phyloP scores from a whole-genome alignment of 345 rosid species.

The Anacardium occidentale region DNA sequence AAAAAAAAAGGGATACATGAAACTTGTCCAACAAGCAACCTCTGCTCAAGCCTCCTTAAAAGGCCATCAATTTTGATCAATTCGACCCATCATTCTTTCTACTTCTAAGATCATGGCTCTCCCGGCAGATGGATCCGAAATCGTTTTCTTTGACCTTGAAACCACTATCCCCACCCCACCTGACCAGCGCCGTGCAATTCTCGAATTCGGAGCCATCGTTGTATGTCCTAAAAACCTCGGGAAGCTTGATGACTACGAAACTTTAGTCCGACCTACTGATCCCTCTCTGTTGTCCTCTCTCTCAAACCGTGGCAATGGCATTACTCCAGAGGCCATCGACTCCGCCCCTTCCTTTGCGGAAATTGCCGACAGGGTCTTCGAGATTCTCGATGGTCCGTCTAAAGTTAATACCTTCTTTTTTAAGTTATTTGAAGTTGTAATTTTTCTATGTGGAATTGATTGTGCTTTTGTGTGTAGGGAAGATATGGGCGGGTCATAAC shows the following conservation, averaged over 20 bases:
- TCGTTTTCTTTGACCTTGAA: constrained; percentile 85
- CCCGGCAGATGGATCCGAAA: constrained; percentile 51
- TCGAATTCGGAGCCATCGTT: constrained; percentile 87
- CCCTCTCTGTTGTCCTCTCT: constrained; percentile 50
- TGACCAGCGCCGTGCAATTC: constrained; percentile 56
- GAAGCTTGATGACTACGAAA: constrained; percentile 68
- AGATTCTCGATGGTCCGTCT: constrained; percentile 62
- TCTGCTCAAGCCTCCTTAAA: not conserved
- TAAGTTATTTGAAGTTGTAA: not conserved
- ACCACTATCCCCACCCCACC: constrained; percentile 62
- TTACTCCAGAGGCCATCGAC: constrained; percentile 48
- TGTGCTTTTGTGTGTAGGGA: constrained; percentile 34
- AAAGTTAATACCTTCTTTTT: too few species aligned
- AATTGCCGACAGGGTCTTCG: constrained; percentile 69
- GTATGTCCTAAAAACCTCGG: constrained; percentile 73
- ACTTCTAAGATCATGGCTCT: constrained; percentile 25
- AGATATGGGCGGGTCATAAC: constrained; percentile 97
- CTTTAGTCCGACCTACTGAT: constrained; percentile 70
- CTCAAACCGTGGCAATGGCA: constrained; percentile 67
- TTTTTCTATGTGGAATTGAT: not conserved
- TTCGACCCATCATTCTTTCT: too few species aligned
- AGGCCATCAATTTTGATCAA: too few species aligned
- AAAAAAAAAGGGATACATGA: too few species aligned
- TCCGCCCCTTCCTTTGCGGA: constrained; percentile 63
- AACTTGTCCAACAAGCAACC: too few species aligned